Evolutionary conservation across 345 rosid species (phyloP), one percentile per base, ranked within the genome.

Genomic region (Eucalyptus cloeziana): DNA sequence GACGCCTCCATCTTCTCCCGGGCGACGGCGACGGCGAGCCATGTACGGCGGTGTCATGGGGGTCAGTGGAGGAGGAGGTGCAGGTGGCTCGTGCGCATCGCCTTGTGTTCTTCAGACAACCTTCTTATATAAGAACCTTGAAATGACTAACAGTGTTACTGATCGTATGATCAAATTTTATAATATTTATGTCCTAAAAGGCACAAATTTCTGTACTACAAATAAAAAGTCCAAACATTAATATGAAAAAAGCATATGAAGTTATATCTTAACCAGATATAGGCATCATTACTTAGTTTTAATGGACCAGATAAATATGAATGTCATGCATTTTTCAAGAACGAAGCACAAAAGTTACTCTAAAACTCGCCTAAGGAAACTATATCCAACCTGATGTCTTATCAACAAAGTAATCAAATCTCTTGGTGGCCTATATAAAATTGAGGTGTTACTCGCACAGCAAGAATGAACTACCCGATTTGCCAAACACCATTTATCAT

Each of bases 371-470:
- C 62, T 10, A 10, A 56, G 13, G 13, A 56, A 56, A 56, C 62
- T 1, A 56, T 9, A 24, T 56, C 11, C 30, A 56, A 56, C 30
- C 0, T 22, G 1, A 22, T 4, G 13, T 24, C 62, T 25, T 56
- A 2, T 56, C 30, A 22, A 0, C 0, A 56, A 2, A 10, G 13
- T 8, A 56, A 56, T 24, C 62, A 9, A 24, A 56, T 13, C 27
- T 56, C 30, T 24, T 4, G 30, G 62, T 56, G 6, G 6, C 62
- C 62, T 1, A 56, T 9, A 22, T 56, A 22, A 56, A 24, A 8
- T 24, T 24, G 12, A 1, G 56, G 58, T 52, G 58, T 52, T 52
- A 52, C 19, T 52, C 0, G 58, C 56, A 19, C 4, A 0, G 58
- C 24, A 7, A 52, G 13, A 22, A 56, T 56, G 62, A 56, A 56